Conservation (phyloP, 1,139 yeast genomes). For the Geotrichum fermentans region DNA sequence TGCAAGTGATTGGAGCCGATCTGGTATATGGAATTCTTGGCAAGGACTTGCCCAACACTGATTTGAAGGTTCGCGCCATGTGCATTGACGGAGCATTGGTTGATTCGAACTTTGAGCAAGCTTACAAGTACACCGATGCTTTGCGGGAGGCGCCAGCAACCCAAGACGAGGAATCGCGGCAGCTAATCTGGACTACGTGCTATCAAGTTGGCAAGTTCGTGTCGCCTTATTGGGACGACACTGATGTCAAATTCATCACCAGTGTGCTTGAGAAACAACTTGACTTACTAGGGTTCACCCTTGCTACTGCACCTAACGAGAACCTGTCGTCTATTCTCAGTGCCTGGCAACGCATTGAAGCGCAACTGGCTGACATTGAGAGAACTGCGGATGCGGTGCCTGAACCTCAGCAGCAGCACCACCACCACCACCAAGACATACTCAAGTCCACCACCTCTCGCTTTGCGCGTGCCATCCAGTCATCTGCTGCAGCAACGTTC, state of each 20-base stretch:
- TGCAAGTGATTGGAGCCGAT: conserved; percentile 28
- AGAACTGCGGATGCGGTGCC: neutral
- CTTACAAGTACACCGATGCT: conserved; percentile 31
- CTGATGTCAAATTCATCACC: conserved; percentile 27
- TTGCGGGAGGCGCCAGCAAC: conserved; percentile 1
- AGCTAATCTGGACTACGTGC: conserved; percentile 50
- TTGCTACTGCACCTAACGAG: conserved; percentile 39
- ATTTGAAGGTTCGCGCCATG: conserved; percentile 44
- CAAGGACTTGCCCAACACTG: conserved; percentile 27
- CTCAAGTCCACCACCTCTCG: conserved; percentile 20
- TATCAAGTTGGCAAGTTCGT: conserved; percentile 55
- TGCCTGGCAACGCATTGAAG: conserved; percentile 35
- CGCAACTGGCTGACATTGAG: conserved; percentile 8
- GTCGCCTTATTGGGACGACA: conserved; percentile 47
- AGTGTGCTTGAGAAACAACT: conserved; percentile 41
- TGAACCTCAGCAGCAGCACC: neutral
- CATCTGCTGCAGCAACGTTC: conserved; percentile 26
- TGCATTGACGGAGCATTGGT: conserved; percentile 54
- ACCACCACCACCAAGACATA: neutral
- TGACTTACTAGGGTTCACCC: conserved; percentile 43
- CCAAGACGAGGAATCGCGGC: conserved; percentile 7
- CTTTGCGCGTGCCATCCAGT: conserved; percentile 27
- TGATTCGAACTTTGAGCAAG: conserved; percentile 49
- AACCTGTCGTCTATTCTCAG: conserved; percentile 33
- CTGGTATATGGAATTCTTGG: conserved; percentile 25